Evolutionary conservation across 2,329 filamentous ascomycete species (phyloP).

Genomic region (Cladophialophora chaetospira): DNA sequence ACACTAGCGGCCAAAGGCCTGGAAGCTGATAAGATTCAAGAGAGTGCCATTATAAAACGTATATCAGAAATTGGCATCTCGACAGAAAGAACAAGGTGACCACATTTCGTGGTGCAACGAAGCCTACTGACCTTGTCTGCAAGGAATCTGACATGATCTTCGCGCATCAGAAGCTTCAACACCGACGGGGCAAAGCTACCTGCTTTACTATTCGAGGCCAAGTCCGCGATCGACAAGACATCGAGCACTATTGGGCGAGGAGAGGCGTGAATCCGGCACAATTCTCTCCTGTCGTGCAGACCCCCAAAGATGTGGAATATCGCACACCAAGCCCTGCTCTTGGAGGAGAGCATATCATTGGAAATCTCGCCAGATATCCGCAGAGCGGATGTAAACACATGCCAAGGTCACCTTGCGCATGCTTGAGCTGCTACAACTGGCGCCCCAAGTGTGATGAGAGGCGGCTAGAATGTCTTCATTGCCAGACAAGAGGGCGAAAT

Average conservation of each 20-base stretch:
- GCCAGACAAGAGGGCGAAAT: too few species aligned
- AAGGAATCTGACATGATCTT: slow-evolving; percentile 2
- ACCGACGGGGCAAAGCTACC: background rate
- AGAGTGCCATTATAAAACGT: slow-evolving; percentile 1
- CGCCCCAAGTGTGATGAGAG: too few species aligned
- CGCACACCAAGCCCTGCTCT: background rate
- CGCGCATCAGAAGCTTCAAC: slow-evolving; percentile 1
- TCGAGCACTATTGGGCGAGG: background rate
- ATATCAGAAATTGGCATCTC: background rate
- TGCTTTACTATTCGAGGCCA: background rate
- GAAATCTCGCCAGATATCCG: too few species aligned
- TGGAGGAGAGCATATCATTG: too few species aligned
- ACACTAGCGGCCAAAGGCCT: background rate
- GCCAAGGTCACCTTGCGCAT: too few species aligned
- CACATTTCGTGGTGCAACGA: background rate
- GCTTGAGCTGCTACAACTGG: too few species aligned
- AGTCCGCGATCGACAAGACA: background rate
- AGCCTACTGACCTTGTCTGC: background rate
- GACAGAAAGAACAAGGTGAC: slow-evolving; percentile 1
- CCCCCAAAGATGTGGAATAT: background rate
- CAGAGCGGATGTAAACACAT: background rate
- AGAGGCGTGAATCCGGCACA: slow-evolving; percentile 1
- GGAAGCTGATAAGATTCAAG: background rate
- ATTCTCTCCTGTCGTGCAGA: background rate
- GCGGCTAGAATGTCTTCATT: too few species aligned